Evolutionary conservation across 2,329 filamentous ascomycete species (phyloP).

Genomic region (Zelopaecilomyces penicillatus): DNA sequence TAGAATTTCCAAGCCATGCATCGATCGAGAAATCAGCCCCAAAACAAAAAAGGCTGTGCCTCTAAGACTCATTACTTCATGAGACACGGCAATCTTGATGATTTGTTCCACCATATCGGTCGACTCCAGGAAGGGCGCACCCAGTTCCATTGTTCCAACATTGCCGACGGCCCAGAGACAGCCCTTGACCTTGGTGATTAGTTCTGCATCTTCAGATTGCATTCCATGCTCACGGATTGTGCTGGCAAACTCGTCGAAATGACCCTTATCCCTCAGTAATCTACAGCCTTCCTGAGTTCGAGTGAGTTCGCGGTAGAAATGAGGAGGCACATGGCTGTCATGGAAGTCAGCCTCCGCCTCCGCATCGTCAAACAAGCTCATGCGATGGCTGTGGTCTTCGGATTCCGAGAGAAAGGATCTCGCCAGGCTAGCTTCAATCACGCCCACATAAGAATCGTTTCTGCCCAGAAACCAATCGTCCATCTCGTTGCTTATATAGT

Average conservation of each 20-base stretch:
- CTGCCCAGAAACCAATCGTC: slow-evolving; percentile 98
- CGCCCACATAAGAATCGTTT: slow-evolving; percentile 89
- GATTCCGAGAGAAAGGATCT: slow-evolving; percentile 67
- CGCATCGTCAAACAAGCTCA: slow-evolving; percentile 51
- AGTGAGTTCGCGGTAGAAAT: slow-evolving; percentile 94
- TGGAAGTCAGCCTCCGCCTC: slow-evolving; percentile 48
- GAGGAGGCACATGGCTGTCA: slow-evolving; percentile 74
- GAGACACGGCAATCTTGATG: slow-evolving; percentile 77
- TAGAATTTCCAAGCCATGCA: slow-evolving; percentile 86
- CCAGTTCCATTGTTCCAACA: slow-evolving; percentile 95
- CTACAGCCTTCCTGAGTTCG: slow-evolving; percentile 88
- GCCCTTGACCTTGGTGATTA: slow-evolving; percentile 88
- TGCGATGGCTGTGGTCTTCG: slow-evolving; percentile 48
- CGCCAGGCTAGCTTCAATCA: slow-evolving; percentile 92
- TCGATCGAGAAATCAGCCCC: slow-evolving; percentile 82
- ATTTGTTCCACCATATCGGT: slow-evolving; percentile 83
- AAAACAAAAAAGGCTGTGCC: slow-evolving; percentile 96
- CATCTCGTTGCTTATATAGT: slow-evolving; percentile 99
- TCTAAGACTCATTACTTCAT: slow-evolving; percentile 83
- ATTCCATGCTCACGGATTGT: slow-evolving; percentile 84
- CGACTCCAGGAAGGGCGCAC: slow-evolving; percentile 85
- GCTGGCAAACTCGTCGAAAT: slow-evolving; percentile 86
- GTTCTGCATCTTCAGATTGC: slow-evolving; percentile 75
- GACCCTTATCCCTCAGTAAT: slow-evolving; percentile 82
- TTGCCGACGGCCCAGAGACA: slow-evolving; percentile 97